These are phyloP conservation scores for Rhizophora mangle DNA, from an alignment of 345 rosid genomes.

Conservation along the genomic window DNA sequence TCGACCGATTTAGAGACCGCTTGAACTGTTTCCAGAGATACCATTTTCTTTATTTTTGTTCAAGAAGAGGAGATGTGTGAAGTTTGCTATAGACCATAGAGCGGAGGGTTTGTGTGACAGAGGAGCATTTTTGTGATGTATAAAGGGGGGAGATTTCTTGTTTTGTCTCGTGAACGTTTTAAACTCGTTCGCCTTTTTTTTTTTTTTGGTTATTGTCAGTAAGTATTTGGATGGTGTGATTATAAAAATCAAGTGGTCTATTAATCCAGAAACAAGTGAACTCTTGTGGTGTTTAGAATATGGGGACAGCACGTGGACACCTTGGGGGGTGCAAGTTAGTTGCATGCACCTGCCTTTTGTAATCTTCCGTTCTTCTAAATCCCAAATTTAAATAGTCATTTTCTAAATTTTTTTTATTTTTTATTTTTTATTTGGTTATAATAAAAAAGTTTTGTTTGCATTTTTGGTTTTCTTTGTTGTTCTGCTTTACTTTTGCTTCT, in stretches of 20 bases:
- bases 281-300: slow-evolving; percentile 35
- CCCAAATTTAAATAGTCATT: too few species aligned
- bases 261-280: slow-evolving; percentile 36
- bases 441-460: too few species aligned
- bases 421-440: too few species aligned
- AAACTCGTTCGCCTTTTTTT: slow-evolving; percentile 2
- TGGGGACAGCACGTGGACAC: slow-evolving; percentile 46
- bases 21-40: slow-evolving; percentile 44
- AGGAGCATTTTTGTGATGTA: slow-evolving; percentile 26
- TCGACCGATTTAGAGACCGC: slow-evolving; percentile 38
- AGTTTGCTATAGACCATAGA: not conserved
- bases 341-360: not conserved
- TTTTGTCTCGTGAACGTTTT: not conserved
- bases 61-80: not conserved
- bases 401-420: too few species aligned
- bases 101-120: slow-evolving; percentile 2
- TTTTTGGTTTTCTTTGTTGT: too few species aligned
- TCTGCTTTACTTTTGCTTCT: too few species aligned
- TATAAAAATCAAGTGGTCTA: slow-evolving; percentile 32
- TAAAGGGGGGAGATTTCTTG: slow-evolving; percentile 20
- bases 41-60: slow-evolving; percentile 32
- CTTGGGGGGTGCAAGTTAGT: not conserved
- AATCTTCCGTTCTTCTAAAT: not conserved
- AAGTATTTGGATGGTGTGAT: slow-evolving; percentile 38
- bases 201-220: slow-evolving; percentile 15